A percentile compares a stretch with the other conserved stretches of the same genome.
phyloP scores from a whole-genome alignment of 257 asterid genomes.

The Solanum ossicruentum region DNA sequence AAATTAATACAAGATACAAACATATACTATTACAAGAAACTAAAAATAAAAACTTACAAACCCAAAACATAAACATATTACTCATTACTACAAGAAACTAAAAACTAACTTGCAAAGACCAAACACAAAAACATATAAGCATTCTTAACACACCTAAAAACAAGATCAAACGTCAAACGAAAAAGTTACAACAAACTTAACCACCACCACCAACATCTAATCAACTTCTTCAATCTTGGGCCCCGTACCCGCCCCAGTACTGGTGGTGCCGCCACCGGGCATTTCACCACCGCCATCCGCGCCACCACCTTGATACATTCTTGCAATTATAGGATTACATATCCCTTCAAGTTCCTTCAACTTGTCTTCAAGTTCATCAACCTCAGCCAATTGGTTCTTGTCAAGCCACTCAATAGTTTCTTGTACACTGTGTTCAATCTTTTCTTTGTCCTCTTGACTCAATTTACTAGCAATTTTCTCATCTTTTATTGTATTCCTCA shows the following conservation, averaged over 20 bases:
- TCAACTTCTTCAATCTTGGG: slow-evolving; percentile 62
- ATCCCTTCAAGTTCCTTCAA: slow-evolving; percentile 38
- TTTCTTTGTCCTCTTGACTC: slow-evolving; percentile 19
- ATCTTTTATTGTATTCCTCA: slow-evolving; percentile 54
- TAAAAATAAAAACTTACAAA: too few relatives aligned
- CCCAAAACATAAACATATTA: background rate
- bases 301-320: slow-evolving; percentile 32
- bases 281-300: background rate
- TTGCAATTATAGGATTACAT: slow-evolving; percentile 43
- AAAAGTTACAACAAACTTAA: background rate
- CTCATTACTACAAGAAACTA: background rate
- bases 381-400: slow-evolving; percentile 44
- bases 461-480: slow-evolving; percentile 35
- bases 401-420: slow-evolving; percentile 44
- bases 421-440: slow-evolving; percentile 33
- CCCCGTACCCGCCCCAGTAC: slow-evolving; percentile 10
- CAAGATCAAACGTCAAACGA: background rate
- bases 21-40: too few relatives aligned
- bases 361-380: slow-evolving; percentile 48
- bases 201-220: background rate
- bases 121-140: background rate
- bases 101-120: background rate
- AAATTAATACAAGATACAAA: background rate
- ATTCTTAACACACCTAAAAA: background rate
- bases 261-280: background rate